phyloP scores from a whole-genome alignment of 208 protist genomes.

The Trypanosoma grayi region DNA sequence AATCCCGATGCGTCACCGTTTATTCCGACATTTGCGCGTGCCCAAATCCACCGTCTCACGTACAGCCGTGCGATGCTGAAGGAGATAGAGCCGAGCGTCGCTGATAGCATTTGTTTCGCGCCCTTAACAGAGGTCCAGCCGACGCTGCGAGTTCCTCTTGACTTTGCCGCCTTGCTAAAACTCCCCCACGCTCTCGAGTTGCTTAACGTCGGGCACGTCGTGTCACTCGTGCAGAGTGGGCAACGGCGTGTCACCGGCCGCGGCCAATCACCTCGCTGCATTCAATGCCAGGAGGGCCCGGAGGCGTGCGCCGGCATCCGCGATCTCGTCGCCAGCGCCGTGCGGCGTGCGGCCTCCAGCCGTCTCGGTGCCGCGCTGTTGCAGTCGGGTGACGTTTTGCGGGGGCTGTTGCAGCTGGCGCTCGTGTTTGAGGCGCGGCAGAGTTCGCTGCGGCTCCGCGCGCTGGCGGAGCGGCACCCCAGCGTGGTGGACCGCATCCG shows the following conservation, averaged over 20 bases:
- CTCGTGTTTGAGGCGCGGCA: constrained; percentile 80
- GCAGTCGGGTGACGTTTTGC: constrained; percentile 68
- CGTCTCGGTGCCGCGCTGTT: constrained; percentile 50
- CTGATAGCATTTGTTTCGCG: constrained; percentile 6
- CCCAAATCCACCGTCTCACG: neutral
- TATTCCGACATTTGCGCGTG: constrained; percentile 21
- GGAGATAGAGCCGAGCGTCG: constrained; percentile 5
- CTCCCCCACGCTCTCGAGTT: constrained; percentile 19
- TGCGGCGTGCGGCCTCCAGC: constrained; percentile 32
- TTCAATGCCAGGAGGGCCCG: constrained; percentile 23
- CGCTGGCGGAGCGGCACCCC: constrained; percentile 64
- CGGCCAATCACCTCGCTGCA: neutral
- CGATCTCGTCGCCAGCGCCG: constrained; percentile 29
- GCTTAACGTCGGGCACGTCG: constrained; percentile 17
- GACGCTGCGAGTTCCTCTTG: neutral
- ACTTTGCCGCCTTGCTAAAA: constrained; percentile 14
- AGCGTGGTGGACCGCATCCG: constrained; percentile 44
- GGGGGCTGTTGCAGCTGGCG: constrained; percentile 55
- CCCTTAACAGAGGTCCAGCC: neutral
- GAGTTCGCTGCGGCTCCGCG: constrained; percentile 74
- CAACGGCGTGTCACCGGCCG: neutral
- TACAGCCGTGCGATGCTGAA: constrained; percentile 21
- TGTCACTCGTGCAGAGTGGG: constrained; percentile 8
- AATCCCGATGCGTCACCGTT: constrained; percentile 26
- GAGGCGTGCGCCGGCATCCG: constrained; percentile 39